A percentile compares a stretch with the other conserved stretches of the same genome.
Evolutionary conservation across 768 basidiomycete genomes (phyloP).

Genomic region (Podaxis sp.): DNA sequence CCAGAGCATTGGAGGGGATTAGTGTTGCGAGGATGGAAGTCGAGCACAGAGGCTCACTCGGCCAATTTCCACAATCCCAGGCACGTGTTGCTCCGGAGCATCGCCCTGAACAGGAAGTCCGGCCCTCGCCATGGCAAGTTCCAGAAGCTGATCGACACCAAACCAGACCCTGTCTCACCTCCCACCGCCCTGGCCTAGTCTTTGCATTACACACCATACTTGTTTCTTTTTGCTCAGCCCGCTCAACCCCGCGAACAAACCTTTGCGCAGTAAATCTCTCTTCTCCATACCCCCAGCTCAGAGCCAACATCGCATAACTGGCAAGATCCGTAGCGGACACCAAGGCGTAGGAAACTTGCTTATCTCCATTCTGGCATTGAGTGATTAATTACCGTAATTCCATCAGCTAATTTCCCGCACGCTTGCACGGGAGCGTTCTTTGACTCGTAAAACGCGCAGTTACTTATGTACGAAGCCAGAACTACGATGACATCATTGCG

Average conservation of each 20-base stretch:
- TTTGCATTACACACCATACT: background rate
- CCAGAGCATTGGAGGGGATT: slow-evolving; percentile 2
- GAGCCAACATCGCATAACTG: too few species aligned
- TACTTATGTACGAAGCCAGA: background rate
- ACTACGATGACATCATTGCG: background rate
- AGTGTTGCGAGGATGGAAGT: background rate
- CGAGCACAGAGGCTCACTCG: slow-evolving; percentile 3
- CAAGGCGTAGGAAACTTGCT: background rate
- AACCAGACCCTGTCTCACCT: background rate
- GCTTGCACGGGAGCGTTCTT: background rate
- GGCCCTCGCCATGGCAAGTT: background rate
- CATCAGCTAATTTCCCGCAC: background rate
- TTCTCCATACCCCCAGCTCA: too few species aligned
- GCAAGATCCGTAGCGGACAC: background rate
- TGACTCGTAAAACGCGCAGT: background rate
- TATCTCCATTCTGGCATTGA: background rate
- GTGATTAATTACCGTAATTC: background rate
- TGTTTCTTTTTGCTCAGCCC: background rate
- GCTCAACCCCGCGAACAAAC: too few species aligned
- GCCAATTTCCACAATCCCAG: slow-evolving; percentile 1
- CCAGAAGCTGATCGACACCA: background rate
- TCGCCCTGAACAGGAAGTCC: background rate
- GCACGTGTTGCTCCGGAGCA: slow-evolving; percentile 5
- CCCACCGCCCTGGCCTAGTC: background rate
- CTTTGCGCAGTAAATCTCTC: too few species aligned